These are phyloP conservation scores for Solanum pimpinellifolium DNA, from an alignment of 257 asterid genomes.

Conservation along the genomic window DNA sequence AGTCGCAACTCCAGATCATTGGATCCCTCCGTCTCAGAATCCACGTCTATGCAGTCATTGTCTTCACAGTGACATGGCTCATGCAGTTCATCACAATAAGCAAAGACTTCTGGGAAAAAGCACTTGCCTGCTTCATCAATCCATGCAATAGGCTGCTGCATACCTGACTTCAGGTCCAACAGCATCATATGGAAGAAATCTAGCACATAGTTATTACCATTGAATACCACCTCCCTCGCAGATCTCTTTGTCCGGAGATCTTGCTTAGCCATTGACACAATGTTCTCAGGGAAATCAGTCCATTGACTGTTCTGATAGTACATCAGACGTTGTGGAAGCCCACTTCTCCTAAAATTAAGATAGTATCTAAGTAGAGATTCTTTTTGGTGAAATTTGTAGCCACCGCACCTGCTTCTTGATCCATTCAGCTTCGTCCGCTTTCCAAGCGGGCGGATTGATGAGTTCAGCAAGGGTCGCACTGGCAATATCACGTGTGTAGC, in stretches of 20 bases:
- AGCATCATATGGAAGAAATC: constrained; percentile 68
- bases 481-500: constrained; percentile 29
- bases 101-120: constrained; percentile 61
- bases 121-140: constrained; percentile 71
- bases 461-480: constrained; percentile 16
- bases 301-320: constrained; percentile 53
- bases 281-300: constrained; percentile 59
- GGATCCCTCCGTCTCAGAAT: constrained; percentile 21
- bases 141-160: constrained; percentile 69
- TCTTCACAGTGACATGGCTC: constrained; percentile 6
- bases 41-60: constrained; percentile 12
- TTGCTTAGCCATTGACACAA: constrained; percentile 41
- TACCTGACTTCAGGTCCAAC: constrained; percentile 57
- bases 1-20: constrained; percentile 51
- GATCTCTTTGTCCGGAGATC: constrained; percentile 47
- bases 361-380: constrained; percentile 31
- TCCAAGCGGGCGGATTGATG: constrained; percentile 15
- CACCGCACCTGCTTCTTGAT: constrained; percentile 5
- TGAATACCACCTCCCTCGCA: constrained; percentile 40
- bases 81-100: constrained; percentile 19
- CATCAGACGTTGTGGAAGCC: constrained; percentile 58
- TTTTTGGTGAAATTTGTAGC: constrained; percentile 17
- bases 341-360: constrained; percentile 51
- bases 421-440: constrained; percentile 54
- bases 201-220: constrained; percentile 30